Evolutionary conservation across 345 rosid genomes (phyloP), one percentile per base, ranked within the genome.

Genomic region (Corchorus olitorius): DNA sequence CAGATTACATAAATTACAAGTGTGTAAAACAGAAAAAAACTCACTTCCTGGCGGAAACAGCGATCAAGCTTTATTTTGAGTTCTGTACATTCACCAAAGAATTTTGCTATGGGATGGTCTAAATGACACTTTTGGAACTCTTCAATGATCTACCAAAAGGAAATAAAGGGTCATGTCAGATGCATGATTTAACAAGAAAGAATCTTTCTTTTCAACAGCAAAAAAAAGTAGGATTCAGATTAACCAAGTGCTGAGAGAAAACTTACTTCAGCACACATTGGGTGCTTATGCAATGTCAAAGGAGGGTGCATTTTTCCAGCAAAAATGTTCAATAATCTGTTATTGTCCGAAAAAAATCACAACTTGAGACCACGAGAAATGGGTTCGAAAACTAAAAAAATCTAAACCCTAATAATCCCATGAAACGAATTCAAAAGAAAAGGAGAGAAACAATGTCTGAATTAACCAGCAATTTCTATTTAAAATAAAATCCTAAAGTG

Each of bases 231-330:
- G n/a, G n/a, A n/a, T n/a, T n/a, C n/a, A n/a, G n/a, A n/a, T n/a
- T n/a, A n/a, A n/a, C n/a, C n/a, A n/a, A 37, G 39, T 37, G 62
- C 66, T 62, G 41, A 13, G 8, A 1, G 34, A 0, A 65, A 77
- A 85, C 94, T 89, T 65, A 96, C 99, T 52, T 96, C 91, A 41
- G 84, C 88, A 81, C 99, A 93, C 97, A 93, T 91, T 0, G 97
- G 99, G 73, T 96, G 99, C 75, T 91, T 84, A 65, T 96, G 98
- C 61, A 94, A 81, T 13, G 98, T 89, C 81, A 96, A 81, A 27
- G 97, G 99, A 83, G 98, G 99, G 88, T 93, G 99, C 99, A 96
- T 90, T 82, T 79, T 80, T 39, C 34, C 41, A 15, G 53, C 12
- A 52, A 35, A 37, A 50, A 8, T 6, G 27, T 72, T 49, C 59